These are phyloP conservation scores for Arachnopeziza araneosa DNA, from an alignment of 2,329 filamentous ascomycete species.

Conservation along the genomic window DNA sequence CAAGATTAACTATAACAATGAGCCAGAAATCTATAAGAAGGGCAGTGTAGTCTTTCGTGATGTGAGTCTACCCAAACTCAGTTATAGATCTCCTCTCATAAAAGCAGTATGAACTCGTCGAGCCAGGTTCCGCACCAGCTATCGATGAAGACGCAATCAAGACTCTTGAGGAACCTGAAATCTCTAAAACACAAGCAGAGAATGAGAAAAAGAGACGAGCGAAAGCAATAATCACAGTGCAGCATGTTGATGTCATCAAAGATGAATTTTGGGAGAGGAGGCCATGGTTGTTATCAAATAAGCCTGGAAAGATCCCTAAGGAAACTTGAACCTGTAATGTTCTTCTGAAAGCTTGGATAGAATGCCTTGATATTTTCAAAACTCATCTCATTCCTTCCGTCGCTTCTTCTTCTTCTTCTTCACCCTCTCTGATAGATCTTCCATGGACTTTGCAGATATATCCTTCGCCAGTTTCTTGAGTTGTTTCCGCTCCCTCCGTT, in stretches of 20 bases:
- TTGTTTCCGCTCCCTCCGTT: conserved; percentile 34
- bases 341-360: background rate
- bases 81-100: background rate
- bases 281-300: conserved; percentile 77
- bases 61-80: conserved; percentile 20
- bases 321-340: conserved; percentile 31
- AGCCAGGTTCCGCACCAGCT: conserved; percentile 39
- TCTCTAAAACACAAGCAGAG: conserved; percentile 76
- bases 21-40: conserved; percentile 87
- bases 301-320: conserved; percentile 65
- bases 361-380: conserved; percentile 8
- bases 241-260: conserved; percentile 90
- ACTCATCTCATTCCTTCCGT: conserved; percentile 16
- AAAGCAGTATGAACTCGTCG: conserved; percentile 64
- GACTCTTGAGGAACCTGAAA: conserved; percentile 44
- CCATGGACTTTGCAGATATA: conserved; percentile 11
- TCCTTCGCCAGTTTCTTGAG: conserved; percentile 29
- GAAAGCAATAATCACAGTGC: conserved; percentile 75
- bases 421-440: conserved; percentile 20
- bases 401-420: conserved; percentile 30
- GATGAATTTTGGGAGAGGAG: conserved; percentile 88
- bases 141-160: conserved; percentile 42
- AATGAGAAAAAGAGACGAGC: conserved; percentile 74
- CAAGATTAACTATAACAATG: conserved; percentile 96
- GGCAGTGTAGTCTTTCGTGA: conserved; percentile 86